A percentile compares a stretch with the other conserved stretches of the same genome.
Evolutionary conservation across 2,329 filamentous ascomycete species (phyloP).

Genomic region (Paramyrothecium roridum): DNA sequence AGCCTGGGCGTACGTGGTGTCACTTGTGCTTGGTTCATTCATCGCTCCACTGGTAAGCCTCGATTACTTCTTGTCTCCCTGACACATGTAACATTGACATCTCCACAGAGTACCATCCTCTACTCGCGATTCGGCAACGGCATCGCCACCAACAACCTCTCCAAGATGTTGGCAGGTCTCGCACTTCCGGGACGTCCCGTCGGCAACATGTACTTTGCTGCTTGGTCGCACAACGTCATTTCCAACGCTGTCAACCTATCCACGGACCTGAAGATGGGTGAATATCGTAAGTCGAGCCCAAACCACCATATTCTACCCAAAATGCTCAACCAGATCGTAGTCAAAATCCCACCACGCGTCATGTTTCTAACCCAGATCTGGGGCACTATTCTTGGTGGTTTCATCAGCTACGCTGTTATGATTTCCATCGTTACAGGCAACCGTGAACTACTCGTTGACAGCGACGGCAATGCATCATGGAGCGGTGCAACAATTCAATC

Average conservation of each 20-base stretch:
- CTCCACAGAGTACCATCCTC: conserved; percentile 43
- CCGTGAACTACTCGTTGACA: conserved; percentile 40
- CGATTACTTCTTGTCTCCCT: not conserved
- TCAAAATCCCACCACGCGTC: conserved; percentile 51
- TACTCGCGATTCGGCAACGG: conserved; percentile 53
- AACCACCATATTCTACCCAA: accelerated
- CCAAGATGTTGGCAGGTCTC: conserved; percentile 53
- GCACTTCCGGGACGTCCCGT: conserved; percentile 47
- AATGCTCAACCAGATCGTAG: conserved; percentile 22
- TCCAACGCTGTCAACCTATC: conserved; percentile 44
- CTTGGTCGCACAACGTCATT: conserved; percentile 58
- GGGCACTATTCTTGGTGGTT: conserved; percentile 50
- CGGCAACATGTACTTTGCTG: conserved; percentile 57
- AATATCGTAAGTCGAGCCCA: conserved; percentile 43
- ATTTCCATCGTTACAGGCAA: conserved; percentile 47
- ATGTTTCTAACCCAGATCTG: conserved; percentile 57
- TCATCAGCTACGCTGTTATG: conserved; percentile 55
- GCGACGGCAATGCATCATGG: conserved; percentile 48
- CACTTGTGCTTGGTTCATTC: conserved; percentile 38
- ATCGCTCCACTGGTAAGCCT: conserved; percentile 47
- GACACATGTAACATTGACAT: conserved; percentile 5
- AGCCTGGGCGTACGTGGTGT: conserved; percentile 43
- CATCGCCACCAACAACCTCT: conserved; percentile 56
- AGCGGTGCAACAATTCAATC: conserved; percentile 49
- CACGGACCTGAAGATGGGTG: conserved; percentile 55